Evolutionary conservation across 306 rosid genomes (phyloP).

Genomic region (Sphenostylis stenocarpa): DNA sequence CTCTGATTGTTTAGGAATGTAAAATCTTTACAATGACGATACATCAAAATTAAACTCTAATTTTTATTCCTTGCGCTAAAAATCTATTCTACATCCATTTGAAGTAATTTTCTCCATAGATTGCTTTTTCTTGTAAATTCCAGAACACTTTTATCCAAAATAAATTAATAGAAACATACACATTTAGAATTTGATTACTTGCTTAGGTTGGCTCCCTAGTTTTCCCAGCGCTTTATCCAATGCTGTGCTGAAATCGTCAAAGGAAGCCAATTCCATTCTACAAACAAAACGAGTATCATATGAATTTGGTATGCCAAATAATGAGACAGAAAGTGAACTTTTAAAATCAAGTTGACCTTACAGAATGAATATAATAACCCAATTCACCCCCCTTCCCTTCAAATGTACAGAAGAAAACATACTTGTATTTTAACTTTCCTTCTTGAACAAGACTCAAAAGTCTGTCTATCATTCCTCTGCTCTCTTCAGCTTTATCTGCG

Average conservation of each 20-base stretch:
- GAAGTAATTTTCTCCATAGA: neutral
- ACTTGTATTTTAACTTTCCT: conserved; percentile 81
- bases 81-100: neutral
- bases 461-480: conserved; percentile 77
- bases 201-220: conserved; percentile 93
- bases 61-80: neutral
- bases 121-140: neutral
- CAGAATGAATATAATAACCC: neutral
- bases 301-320: conserved; percentile 13
- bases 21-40: neutral
- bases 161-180: neutral
- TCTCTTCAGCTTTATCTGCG: conserved; percentile 63
- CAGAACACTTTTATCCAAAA: neutral
- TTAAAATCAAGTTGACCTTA: neutral
- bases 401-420: conserved; percentile 28
- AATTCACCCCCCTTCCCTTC: neutral
- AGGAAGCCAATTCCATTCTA: conserved; percentile 88
- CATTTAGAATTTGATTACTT: conserved; percentile 73
- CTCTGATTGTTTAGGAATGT: neutral
- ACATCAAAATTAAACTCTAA: too few relatives aligned
- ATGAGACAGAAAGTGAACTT: neutral
- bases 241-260: conserved; percentile 63
- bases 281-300: conserved; percentile 2
- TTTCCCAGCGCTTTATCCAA: conserved; percentile 85
- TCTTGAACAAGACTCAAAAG: conserved; percentile 70